A percentile compares a stretch with the other conserved stretches of the same genome.
Conservation (phyloP, 768 basidiomycete species). For the Lentinula boryana region DNA sequence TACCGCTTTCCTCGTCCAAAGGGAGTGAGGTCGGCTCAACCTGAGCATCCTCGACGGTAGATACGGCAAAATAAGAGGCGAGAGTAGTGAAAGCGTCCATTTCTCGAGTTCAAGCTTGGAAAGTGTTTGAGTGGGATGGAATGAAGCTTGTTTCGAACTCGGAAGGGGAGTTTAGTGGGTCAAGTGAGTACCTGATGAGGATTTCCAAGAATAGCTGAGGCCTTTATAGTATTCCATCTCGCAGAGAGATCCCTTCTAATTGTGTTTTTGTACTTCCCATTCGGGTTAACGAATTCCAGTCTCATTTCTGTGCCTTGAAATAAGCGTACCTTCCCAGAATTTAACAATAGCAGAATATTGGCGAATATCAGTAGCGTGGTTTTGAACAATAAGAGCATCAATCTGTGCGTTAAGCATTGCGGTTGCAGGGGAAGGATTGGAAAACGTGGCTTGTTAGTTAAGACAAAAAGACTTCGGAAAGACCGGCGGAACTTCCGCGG, state of each 20-base stretch:
- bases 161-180: background rate
- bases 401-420: background rate
- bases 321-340: background rate
- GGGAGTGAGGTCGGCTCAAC: background rate
- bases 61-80: background rate
- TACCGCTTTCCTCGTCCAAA: background rate
- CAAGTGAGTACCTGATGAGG: background rate
- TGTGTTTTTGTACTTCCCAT: background rate
- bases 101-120: background rate
- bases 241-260: background rate
- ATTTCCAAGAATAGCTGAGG: background rate
- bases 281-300: background rate
- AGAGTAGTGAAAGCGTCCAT: slow-evolving; percentile 4
- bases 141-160: background rate
- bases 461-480: slow-evolving; percentile 1
- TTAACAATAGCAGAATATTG: background rate
- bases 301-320: background rate
- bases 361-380: background rate
- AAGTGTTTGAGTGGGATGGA: background rate
- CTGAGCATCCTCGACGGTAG: background rate
- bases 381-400: background rate
- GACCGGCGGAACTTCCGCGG: background rate
- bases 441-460: background rate
- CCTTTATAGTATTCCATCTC: background rate
- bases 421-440: background rate